A percentile compares a stretch with the other conserved stretches of the same genome.
Evolutionary conservation across 768 basidiomycete genomes (phyloP).

Genomic region (Serendipita indica): DNA sequence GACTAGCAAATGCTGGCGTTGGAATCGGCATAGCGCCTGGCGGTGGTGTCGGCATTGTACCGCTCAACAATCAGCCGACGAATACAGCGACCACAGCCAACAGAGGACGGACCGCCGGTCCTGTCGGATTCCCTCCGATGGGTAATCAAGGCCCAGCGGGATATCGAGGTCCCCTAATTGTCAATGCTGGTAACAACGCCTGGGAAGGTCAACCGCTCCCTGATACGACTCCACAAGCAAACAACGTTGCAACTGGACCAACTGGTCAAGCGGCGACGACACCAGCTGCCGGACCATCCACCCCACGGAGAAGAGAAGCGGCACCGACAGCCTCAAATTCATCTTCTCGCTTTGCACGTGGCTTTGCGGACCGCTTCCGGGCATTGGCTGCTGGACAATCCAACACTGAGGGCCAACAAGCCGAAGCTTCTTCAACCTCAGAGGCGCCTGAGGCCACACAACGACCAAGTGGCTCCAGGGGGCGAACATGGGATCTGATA

Average conservation of each 20-base stretch:
- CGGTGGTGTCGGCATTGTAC: conserved; percentile 1
- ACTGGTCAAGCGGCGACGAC: neutral
- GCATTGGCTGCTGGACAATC: neutral
- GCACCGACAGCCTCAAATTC: neutral
- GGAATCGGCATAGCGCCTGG: conserved; percentile 5
- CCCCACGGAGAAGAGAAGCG: neutral
- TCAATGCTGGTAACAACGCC: neutral
- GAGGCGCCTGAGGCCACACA: neutral
- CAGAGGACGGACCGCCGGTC: neutral
- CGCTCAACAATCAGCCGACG: neutral
- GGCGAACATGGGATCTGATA: neutral
- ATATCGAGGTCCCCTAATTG: neutral
- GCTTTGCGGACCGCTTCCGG: neutral
- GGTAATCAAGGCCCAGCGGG: too few species aligned
- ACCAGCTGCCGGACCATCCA: neutral
- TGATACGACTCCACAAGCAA: neutral
- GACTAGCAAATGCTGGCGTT: neutral
- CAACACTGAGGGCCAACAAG: neutral
- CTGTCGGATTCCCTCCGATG: neutral
- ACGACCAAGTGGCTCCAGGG: too few species aligned
- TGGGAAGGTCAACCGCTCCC: neutral
- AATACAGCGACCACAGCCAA: neutral
- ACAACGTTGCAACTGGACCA: neutral
- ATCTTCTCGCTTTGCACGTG: neutral
- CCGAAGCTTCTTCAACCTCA: neutral